These are phyloP conservation scores for Lepidium aucheri DNA, from an alignment of 345 rosid species.

Conservation along the genomic window DNA sequence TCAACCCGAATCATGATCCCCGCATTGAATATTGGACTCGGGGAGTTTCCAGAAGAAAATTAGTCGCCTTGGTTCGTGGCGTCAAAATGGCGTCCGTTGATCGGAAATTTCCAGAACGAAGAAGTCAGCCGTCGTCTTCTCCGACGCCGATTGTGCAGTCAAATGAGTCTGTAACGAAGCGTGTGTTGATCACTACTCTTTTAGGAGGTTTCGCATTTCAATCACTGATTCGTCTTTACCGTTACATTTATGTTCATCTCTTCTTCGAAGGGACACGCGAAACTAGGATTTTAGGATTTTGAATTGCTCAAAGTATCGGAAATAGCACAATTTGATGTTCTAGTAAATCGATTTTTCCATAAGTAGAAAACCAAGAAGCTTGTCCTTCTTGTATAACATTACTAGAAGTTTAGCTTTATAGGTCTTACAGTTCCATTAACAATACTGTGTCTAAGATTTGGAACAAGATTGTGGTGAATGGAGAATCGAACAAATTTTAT, in stretches of 20 bases:
- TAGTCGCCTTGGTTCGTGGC: background rate
- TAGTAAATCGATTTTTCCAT: background rate
- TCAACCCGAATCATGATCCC: conserved; percentile 1
- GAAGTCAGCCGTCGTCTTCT: conserved; percentile 4
- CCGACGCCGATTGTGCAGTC: conserved; percentile 25
- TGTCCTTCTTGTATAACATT: background rate
- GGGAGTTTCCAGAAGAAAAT: background rate
- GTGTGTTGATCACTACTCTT: conserved; percentile 46
- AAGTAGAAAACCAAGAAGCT: background rate
- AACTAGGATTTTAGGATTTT: background rate
- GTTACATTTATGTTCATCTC: background rate
- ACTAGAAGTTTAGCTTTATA: background rate
- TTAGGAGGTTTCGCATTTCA: conserved; percentile 46
- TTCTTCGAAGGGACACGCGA: background rate
- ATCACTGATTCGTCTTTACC: background rate
- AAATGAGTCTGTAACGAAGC: conserved; percentile 41
- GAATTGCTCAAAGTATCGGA: background rate
- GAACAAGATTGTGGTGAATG: background rate
- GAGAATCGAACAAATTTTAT: background rate
- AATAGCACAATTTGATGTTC: background rate
- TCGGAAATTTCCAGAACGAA: conserved; percentile 10
- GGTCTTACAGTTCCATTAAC: background rate
- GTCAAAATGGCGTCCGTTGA: conserved; percentile 32
- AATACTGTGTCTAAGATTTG: background rate
- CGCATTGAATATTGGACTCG: background rate